Evolutionary conservation across 768 basidiomycete genomes (phyloP), one percentile per base, ranked within the genome.

Genomic region (Podaxis sp.): DNA sequence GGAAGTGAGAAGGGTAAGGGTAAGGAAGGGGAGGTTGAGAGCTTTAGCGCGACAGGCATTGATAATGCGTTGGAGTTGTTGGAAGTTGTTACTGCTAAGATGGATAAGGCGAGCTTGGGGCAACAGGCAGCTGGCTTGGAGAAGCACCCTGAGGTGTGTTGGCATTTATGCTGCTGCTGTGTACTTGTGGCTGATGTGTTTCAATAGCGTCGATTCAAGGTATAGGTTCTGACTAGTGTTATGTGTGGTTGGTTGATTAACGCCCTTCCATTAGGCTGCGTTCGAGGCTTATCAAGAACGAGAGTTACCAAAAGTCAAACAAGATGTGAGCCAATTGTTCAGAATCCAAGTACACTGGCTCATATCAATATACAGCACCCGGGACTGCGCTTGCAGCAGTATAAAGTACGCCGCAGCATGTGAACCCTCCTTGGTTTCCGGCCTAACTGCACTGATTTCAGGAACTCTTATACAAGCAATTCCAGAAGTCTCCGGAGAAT

Each of bases 401-500:
- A 96, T 73, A 89, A 86, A 70, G 90, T 87, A n/a, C 18, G 27
- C 11, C 10, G 46, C 47, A 3, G 52, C 55, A 21, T 50, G 9
- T 37, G 27, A 28, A 38, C 42, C 18, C 27, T 52, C 10, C 21
- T 59, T 63, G 37, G 23, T 47, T 52, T 42, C 13, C 28, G 51
- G 51, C 56, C 36, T 46, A 36, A 50, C 52, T 57, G 47, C 56
- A 62, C 56, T 56, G 18, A 27, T 57, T 6, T 57, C 69, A 93
- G 85, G 95, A 98, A 62, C 74, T 94, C 52, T 75, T 97, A 51
- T 89, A 84, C 83, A 97, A 96, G 75, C 87, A 93, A 72, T 98
- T 98, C 86, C 92, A 97, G 73, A 98, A 97, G 73, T 88, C 91
- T 1, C 92, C 94, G 0, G 95, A 97, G 63, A 97, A 97, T 73